phyloP scores from a whole-genome alignment of 1,284 basidiomycete genomes.

The Rhodotorula glutinis region DNA sequence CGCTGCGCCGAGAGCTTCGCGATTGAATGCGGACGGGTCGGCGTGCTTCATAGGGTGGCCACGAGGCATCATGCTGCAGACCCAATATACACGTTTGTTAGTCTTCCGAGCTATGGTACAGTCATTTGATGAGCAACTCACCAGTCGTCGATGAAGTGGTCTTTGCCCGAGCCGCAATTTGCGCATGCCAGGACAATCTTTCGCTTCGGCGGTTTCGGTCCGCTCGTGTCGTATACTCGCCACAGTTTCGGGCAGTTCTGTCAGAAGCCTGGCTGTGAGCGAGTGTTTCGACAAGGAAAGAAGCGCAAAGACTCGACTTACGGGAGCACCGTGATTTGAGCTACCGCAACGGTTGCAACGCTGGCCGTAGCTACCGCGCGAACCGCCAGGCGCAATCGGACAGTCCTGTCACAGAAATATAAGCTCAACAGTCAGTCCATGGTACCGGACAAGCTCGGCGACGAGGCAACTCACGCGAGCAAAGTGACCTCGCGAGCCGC shows the following conservation, averaged over 20 bases:
- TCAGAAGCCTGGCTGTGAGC: neutral
- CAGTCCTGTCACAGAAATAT: conserved; percentile 15
- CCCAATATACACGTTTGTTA: too few relatives aligned
- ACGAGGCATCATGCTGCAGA: conserved; percentile 28
- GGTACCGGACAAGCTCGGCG: too few relatives aligned
- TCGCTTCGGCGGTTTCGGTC: conserved; percentile 34
- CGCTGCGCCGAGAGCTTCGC: conserved; percentile 25
- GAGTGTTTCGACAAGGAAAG: too few relatives aligned
- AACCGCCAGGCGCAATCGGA: neutral
- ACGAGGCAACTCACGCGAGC: conserved; percentile 12
- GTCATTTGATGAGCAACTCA: neutral
- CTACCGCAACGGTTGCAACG: conserved; percentile 29
- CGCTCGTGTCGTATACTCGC: conserved; percentile 35
- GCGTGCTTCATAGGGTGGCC: conserved; percentile 35
- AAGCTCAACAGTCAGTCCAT: neutral
- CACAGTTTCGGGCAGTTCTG: conserved; percentile 37
- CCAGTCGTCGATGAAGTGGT: conserved; percentile 41
- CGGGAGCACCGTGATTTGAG: conserved; percentile 22
- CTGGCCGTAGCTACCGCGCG: conserved; percentile 9
- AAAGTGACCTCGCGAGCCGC: conserved; percentile 38
- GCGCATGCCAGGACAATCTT: conserved; percentile 35
- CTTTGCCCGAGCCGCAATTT: conserved; percentile 34
- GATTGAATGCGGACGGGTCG: conserved; percentile 37
- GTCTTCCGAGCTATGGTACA: too few relatives aligned
- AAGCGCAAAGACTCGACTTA: neutral